Conservation (phyloP, 2,329 filamentous ascomycete genomes). For the Colletotrichum lindemuthianum region DNA sequence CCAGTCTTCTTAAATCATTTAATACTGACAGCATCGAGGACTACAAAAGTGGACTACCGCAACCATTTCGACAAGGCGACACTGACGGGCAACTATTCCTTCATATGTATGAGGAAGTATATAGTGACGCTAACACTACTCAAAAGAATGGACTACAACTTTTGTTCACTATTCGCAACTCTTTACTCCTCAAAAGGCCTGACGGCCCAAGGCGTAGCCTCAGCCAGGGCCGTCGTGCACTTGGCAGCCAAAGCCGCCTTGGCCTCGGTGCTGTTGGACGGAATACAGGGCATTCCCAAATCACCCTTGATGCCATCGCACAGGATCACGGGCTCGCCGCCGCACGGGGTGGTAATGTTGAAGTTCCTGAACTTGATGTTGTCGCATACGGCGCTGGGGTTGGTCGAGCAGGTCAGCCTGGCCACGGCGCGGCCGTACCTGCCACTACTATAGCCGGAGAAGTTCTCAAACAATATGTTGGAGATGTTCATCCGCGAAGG, state of each 20-base stretch:
- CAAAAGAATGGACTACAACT: too few relatives aligned
- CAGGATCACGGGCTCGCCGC: conserved; percentile 55
- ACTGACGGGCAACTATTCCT: too few relatives aligned
- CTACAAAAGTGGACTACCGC: too few relatives aligned
- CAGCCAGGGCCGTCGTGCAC: conserved; percentile 44
- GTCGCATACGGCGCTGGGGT: conserved; percentile 61
- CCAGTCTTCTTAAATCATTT: too few relatives aligned
- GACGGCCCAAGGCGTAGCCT: conserved; percentile 39
- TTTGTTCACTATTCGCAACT: too few relatives aligned
- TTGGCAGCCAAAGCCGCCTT: conserved; percentile 44
- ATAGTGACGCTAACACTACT: too few relatives aligned
- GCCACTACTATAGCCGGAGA: conserved; percentile 64
- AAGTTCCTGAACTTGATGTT: conserved; percentile 65
- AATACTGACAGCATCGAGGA: too few relatives aligned
- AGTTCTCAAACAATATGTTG: conserved; percentile 66
- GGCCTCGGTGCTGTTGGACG: conserved; percentile 46
- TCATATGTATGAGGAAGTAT: too few relatives aligned
- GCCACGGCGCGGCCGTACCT: conserved; percentile 63
- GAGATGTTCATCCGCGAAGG: conserved; percentile 65
- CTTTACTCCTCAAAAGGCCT: conserved; percentile 18
- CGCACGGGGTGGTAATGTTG: conserved; percentile 60
- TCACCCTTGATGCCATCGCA: conserved; percentile 60
- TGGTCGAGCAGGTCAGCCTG: conserved; percentile 63
- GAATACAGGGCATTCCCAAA: conserved; percentile 46
- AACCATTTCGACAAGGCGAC: too few relatives aligned